Conservation (phyloP, 1,139 yeast species). For the Yamadazyma mexicana region DNA sequence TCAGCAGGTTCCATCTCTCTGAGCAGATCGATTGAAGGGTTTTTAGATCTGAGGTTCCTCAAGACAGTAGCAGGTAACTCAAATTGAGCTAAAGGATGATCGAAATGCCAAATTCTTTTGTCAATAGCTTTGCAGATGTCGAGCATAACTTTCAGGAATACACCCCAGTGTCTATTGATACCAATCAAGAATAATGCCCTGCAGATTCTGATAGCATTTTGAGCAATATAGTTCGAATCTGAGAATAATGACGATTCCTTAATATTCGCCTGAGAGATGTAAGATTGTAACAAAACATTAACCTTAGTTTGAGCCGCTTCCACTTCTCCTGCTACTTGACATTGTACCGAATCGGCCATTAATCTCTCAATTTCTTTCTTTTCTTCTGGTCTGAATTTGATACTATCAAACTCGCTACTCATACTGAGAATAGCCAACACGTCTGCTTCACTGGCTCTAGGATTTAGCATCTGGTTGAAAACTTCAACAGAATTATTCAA, state of each 20-base stretch:
- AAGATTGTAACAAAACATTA: constrained; percentile 83
- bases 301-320: constrained; percentile 86
- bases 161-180: constrained; percentile 87
- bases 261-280: constrained; percentile 70
- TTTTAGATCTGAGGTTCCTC: constrained; percentile 61
- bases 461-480: constrained; percentile 81
- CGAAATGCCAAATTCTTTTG: constrained; percentile 81
- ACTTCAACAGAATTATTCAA: constrained; percentile 84
- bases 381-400: constrained; percentile 89
- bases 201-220: constrained; percentile 89
- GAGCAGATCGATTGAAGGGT: constrained; percentile 67
- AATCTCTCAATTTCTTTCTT: constrained; percentile 65
- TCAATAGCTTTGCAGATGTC: constrained; percentile 86
- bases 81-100: constrained; percentile 88
- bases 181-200: constrained; percentile 88
- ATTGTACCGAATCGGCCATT: constrained; percentile 62
- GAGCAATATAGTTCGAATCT: constrained; percentile 92
- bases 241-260: constrained; percentile 81
- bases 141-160: constrained; percentile 69
- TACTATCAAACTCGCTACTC: constrained; percentile 92
- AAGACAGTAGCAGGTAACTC: constrained; percentile 70
- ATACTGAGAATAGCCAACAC: constrained; percentile 84
- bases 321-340: constrained; percentile 79
- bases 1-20: constrained; percentile 76
- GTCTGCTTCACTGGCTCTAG: constrained; percentile 90